phyloP scores from a whole-genome alignment of 306 rosid species.

The Begonia loranthoides region DNA sequence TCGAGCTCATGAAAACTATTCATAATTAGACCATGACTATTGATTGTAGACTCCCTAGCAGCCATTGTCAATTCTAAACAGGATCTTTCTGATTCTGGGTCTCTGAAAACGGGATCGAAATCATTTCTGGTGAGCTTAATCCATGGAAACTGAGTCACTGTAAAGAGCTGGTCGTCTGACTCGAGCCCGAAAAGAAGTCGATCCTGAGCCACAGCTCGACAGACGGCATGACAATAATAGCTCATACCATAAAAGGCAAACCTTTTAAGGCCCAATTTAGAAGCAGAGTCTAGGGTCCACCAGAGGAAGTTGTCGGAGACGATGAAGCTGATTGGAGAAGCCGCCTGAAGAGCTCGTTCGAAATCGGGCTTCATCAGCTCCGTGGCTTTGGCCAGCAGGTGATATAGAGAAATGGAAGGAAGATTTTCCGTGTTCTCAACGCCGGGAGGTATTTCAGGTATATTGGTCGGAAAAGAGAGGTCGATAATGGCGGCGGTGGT shows the following conservation, averaged over 20 bases:
- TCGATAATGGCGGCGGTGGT: slow-evolving; percentile 16
- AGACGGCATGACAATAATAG: not conserved
- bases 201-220: not conserved
- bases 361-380: too few relatives aligned
- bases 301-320: too few relatives aligned
- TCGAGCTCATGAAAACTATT: slow-evolving; percentile 36
- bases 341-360: too few relatives aligned
- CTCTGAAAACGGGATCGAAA: not conserved
- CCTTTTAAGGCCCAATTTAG: slow-evolving; percentile 18
- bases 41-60: fast-evolving
- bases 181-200: not conserved
- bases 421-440: too few relatives aligned
- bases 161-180: slow-evolving; percentile 2
- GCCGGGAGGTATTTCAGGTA: too few relatives aligned
- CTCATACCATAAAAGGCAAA: slow-evolving; percentile 18
- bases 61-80: not conserved
- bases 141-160: slow-evolving; percentile 21
- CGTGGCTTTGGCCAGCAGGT: too few relatives aligned
- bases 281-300: too few relatives aligned
- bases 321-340: too few relatives aligned
- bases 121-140: slow-evolving; percentile 17
- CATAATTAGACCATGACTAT: slow-evolving; percentile 18
- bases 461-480: too few relatives aligned
- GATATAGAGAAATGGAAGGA: too few relatives aligned
- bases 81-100: not conserved